Evolutionary conservation across 2,329 filamentous ascomycete genomes (phyloP).

Genomic region (Colletotrichum sp.): DNA sequence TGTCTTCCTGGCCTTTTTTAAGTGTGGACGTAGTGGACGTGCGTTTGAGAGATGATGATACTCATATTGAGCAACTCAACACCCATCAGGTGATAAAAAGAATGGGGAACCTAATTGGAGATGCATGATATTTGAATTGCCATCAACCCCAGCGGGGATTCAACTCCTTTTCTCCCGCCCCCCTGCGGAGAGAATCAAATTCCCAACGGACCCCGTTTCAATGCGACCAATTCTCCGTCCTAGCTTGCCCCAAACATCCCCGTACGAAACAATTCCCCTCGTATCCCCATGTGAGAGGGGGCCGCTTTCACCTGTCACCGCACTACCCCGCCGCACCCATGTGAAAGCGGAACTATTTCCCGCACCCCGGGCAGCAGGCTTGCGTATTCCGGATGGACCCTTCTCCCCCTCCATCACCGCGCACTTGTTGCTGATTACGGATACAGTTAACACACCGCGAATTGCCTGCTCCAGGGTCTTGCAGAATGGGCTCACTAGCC

Average conservation of each 20-base stretch:
- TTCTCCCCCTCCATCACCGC: background rate
- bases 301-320: background rate
- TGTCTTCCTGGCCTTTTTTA: background rate
- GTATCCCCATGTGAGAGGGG: background rate
- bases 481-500: background rate
- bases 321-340: background rate
- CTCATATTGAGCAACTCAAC: background rate
- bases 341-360: slow-evolving; percentile 8
- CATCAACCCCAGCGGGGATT: background rate
- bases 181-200: background rate
- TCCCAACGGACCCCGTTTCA: background rate
- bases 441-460: background rate
- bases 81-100: background rate
- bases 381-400: background rate
- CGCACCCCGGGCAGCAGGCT: background rate
- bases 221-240: background rate
- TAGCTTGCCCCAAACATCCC: background rate
- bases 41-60: background rate
- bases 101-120: background rate
- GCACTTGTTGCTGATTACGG: background rate
- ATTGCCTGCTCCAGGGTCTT: background rate
- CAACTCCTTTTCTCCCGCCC: background rate
- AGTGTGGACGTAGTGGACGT: accelerated
- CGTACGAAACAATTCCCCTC: background rate
- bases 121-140: background rate